Percentiles rank a stretch among this genome's conserved stretches.
These are phyloP conservation scores for Lippia alba DNA, from an alignment of 305 asterid genomes.

Conservation along the genomic window DNA sequence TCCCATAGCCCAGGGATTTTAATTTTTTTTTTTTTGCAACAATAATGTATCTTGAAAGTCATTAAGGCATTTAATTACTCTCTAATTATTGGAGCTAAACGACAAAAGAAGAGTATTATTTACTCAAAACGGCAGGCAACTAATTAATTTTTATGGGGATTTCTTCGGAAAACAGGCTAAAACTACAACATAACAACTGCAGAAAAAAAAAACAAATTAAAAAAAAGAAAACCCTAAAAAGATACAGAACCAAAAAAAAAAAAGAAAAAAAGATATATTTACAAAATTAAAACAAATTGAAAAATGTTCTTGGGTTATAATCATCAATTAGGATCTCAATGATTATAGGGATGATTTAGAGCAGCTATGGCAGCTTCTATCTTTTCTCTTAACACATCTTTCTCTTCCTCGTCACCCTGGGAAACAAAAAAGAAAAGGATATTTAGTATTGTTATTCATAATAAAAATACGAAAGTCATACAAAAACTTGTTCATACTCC, in stretches of 20 bases:
- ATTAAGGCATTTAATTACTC: background rate
- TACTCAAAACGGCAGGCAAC: too few species aligned
- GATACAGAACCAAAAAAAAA: background rate
- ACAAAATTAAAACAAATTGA: background rate
- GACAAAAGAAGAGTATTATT: background rate
- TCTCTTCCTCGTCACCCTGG: constrained; percentile 72
- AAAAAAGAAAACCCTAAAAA: too few species aligned
- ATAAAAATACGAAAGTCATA: background rate
- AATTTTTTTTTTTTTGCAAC: too few species aligned
- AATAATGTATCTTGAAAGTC: background rate
- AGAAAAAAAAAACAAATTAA: too few species aligned
- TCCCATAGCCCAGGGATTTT: too few species aligned
- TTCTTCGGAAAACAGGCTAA: constrained; percentile 9
- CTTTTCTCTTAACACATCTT: constrained; percentile 49
- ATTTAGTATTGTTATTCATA: background rate
- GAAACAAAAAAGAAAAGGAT: background rate
- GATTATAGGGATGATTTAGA: constrained; percentile 48
- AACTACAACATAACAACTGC: background rate
- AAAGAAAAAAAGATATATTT: too few species aligned
- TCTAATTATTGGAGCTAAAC: background rate
- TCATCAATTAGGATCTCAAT: constrained; percentile 35
- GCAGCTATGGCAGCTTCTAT: constrained; percentile 74
- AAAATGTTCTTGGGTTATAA: background rate
- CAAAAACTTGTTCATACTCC: background rate
- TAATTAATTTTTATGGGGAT: background rate